Evolutionary conservation across 108 stramenopile genomes (phyloP).

Genomic region (Discostella stelligeroides): DNA sequence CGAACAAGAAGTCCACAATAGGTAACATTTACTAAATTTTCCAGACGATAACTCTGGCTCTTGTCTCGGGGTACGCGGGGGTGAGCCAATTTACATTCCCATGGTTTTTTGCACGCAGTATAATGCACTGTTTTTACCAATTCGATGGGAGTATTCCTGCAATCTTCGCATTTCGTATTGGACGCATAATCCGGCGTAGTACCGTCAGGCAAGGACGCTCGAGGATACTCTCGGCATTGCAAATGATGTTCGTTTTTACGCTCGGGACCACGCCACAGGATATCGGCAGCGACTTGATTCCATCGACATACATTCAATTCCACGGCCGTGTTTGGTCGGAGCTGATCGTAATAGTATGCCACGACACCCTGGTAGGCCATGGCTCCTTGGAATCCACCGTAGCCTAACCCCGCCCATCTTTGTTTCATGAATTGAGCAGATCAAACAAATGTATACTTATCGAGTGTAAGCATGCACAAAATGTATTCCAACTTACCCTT

Average conservation of each 20-base stretch:
- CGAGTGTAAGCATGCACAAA: too few relatives aligned
- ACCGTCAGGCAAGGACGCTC: conserved; percentile 36
- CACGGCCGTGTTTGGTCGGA: conserved; percentile 48
- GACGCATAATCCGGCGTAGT: conserved; percentile 58
- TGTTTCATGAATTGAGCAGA: too few relatives aligned
- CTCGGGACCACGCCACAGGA: conserved; percentile 63
- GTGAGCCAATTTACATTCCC: conserved; percentile 65
- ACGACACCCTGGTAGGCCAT: conserved; percentile 67
- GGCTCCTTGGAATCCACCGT: conserved; percentile 63
- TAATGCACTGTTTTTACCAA: conserved; percentile 66
- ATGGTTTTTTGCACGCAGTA: conserved; percentile 80
- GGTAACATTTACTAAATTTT: conserved; percentile 68
- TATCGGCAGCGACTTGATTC: conserved; percentile 66
- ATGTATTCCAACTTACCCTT: conserved; percentile 26
- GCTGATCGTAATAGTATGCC: conserved; percentile 62
- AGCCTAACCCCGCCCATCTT: conserved; percentile 61
- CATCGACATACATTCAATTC: conserved; percentile 66
- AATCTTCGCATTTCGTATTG: conserved; percentile 65
- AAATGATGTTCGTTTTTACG: conserved; percentile 52
- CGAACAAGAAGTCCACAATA: conserved; percentile 58
- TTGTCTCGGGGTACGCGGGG: conserved; percentile 62
- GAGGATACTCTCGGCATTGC: conserved; percentile 71
- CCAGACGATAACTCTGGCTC: conserved; percentile 53
- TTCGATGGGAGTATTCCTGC: conserved; percentile 59
- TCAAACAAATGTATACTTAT: too few relatives aligned